Base-by-base conservation (phyloP, 306 rosid species). In the Corylus avellana region DNA sequence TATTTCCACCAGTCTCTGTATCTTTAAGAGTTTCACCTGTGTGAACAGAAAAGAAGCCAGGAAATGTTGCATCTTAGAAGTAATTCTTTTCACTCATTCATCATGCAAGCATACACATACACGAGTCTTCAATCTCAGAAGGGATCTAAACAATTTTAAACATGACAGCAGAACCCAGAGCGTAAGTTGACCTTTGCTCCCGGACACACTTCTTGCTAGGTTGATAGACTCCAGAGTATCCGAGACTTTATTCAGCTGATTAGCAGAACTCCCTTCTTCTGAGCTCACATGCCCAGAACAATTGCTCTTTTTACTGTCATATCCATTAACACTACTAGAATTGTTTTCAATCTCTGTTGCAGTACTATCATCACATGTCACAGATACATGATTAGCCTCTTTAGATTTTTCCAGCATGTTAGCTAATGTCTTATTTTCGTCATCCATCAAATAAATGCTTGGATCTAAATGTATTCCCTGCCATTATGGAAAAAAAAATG, bases 401-500 rank as follows among this genome's bases (percentile, higher is more conserved):
- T 83, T 85, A 42, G 44, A 83, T 84, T 88, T 88, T 14, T 83
- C 77, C 46, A 81, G 73, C 69, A 37, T 54, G n/a, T 56, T 80
- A n/a, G 84, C 74, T 39, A 85, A 85, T 55, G 90, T 70, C 78
- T 93, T 95, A 44, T 86, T 91, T 59, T 90, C 98, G 44, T 95
- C 93, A 27, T 95, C 98, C 90, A 95, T 96, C 76, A 95, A 87
- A 89, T 95, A 92, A 83, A 95, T 95, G 84, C 98, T 95, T 73
- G 98, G 98, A 86, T 95, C 98, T 88, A 95, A 86, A 90, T 95
- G 98, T 57, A 90, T 90, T 78, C 98, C 98, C 98, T 91, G 88
- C 53, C 78, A 81, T 78, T 68, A 74, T 63, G 61, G 74, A 20
- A 51, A 77, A 8, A 44, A 49, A 72, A 51, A 81, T 8, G 75